These are phyloP conservation scores for Pleurotus giganteus DNA, from an alignment of 768 basidiomycete species.

Conservation along the genomic window DNA sequence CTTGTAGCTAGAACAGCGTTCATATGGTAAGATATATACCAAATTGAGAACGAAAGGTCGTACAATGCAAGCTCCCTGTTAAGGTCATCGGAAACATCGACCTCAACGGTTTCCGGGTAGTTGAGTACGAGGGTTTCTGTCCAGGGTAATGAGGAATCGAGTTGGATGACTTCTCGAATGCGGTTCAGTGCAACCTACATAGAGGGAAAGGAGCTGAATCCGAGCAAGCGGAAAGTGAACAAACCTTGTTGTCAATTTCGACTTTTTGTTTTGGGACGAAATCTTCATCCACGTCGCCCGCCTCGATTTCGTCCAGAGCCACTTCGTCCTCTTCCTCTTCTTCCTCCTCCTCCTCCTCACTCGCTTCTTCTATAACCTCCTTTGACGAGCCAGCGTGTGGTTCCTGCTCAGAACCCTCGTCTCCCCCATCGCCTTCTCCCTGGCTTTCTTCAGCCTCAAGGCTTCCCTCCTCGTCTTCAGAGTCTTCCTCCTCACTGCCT, in stretches of 20 bases:
- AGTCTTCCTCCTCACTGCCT: constrained; percentile 31
- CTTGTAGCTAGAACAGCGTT: constrained; percentile 70
- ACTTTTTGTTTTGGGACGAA: constrained; percentile 79
- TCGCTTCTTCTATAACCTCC: constrained; percentile 18
- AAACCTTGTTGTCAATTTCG: constrained; percentile 77
- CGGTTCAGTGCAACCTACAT: constrained; percentile 74
- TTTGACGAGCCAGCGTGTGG: constrained; percentile 18
- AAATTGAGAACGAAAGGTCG: constrained; percentile 26
- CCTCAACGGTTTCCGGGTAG: constrained; percentile 71
- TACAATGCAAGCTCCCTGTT: constrained; percentile 96
- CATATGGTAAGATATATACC: neutral
- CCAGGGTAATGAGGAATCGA: constrained; percentile 77
- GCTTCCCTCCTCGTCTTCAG: constrained; percentile 15
- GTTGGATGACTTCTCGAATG: constrained; percentile 73
- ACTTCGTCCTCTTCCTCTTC: constrained; percentile 45
- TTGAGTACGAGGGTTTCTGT: constrained; percentile 76
- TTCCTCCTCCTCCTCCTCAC: constrained; percentile 18
- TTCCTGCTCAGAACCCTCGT: constrained; percentile 29
- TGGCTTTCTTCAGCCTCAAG: constrained; percentile 20
- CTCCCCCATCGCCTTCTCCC: constrained; percentile 25
- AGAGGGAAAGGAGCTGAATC: constrained; percentile 2
- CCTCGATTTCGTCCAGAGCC: constrained; percentile 68
- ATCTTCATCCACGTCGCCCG: constrained; percentile 66
- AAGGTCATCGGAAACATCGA: constrained; percentile 84
- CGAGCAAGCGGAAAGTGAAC: constrained; percentile 20